These are phyloP conservation scores for Trichoderma koningii DNA, from an alignment of 2,329 filamentous ascomycete genomes.

Conservation along the genomic window DNA sequence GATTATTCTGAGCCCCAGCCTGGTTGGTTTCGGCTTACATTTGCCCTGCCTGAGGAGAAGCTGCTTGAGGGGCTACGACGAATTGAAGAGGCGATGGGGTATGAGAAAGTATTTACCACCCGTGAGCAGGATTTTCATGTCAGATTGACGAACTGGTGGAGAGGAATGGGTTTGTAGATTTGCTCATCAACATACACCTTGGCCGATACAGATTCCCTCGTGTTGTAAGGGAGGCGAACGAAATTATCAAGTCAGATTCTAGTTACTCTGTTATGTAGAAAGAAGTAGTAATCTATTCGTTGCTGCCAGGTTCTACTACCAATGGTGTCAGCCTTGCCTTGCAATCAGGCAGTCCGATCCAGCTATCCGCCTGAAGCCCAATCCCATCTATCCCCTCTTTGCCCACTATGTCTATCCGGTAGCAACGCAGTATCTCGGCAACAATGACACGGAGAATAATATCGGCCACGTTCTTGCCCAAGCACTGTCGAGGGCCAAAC, in stretches of 20 bases:
- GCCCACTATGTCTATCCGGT: neutral
- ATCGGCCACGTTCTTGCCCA: constrained; percentile 23
- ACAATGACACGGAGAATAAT: constrained; percentile 18
- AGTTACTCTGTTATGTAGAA: neutral
- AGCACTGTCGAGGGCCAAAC: constrained; percentile 24
- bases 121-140: neutral
- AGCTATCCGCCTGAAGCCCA: constrained; percentile 23
- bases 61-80: constrained; percentile 11
- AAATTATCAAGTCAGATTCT: too few relatives aligned
- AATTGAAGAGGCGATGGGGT: constrained; percentile 21
- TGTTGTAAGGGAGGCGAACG: too few relatives aligned
- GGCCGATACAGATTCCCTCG: too few relatives aligned
- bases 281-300: neutral
- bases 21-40: constrained; percentile 24
- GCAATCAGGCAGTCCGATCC: constrained; percentile 22
- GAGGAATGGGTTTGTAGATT: neutral
- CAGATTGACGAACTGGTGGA: neutral
- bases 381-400: neutral
- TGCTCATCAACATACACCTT: neutral
- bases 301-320: neutral
- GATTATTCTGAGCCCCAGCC: constrained; percentile 22
- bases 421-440: constrained; percentile 3
- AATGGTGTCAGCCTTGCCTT: neutral
- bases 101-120: neutral
- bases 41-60: constrained; percentile 14